These are phyloP conservation scores for Lipomyces kockii DNA, from an alignment of 805 yeast genomes.

Conservation along the genomic window DNA sequence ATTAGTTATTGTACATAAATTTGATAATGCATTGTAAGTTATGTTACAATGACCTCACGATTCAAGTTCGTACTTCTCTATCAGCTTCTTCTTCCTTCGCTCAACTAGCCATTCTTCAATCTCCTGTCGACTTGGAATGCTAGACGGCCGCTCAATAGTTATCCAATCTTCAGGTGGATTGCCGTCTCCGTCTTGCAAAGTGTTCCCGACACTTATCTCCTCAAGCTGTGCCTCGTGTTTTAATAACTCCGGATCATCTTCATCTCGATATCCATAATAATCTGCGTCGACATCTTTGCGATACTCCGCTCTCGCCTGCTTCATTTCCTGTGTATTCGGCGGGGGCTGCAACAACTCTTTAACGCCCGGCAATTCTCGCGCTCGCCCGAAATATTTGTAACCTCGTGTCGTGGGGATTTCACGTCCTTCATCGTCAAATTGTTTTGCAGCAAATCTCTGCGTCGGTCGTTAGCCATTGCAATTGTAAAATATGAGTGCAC, in stretches of 20 bases:
- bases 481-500: conserved; percentile 17
- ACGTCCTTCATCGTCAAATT: conserved; percentile 36
- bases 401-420: conserved; percentile 52
- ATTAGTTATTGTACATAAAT: not conserved
- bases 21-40: not conserved
- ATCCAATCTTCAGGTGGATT: conserved; percentile 24
- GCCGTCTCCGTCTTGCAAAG: conserved; percentile 16
- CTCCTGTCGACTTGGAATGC: conserved; percentile 38
- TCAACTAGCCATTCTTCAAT: conserved; percentile 41
- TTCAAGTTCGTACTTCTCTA: conserved; percentile 20
- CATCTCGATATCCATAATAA: conserved; percentile 44
- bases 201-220: conserved; percentile 25
- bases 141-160: conserved; percentile 25
- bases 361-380: conserved; percentile 78
- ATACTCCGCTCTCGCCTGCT: conserved; percentile 12
- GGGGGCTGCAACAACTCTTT: conserved; percentile 52
- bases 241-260: conserved; percentile 31
- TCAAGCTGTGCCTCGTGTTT: conserved; percentile 35
- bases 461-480: not conserved
- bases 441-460: conserved; percentile 32
- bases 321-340: conserved; percentile 15
- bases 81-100: conserved; percentile 27
- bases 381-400: conserved; percentile 80
- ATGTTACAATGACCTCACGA: not conserved
- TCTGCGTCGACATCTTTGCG: conserved; percentile 36